Conservation (phyloP, 768 basidiomycete genomes). For the Kwoniella dendrophila region DNA sequence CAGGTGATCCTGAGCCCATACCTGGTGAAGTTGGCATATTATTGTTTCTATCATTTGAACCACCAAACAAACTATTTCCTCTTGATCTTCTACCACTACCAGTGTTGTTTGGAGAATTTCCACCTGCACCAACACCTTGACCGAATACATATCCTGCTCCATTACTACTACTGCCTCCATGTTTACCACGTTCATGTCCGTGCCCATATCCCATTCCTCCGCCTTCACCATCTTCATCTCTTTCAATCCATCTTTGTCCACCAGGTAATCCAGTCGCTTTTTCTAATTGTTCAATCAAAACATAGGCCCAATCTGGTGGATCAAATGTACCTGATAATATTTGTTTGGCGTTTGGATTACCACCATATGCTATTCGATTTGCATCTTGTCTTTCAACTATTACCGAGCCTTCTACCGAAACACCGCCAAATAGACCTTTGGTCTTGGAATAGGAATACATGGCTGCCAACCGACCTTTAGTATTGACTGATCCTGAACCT, state of each 20-base stretch:
- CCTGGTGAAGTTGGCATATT: neutral
- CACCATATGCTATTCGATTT: slow-evolving; percentile 75
- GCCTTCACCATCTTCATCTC: slow-evolving; percentile 39
- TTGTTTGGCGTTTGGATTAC: slow-evolving; percentile 71
- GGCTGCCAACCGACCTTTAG: slow-evolving; percentile 83
- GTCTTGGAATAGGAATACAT: slow-evolving; percentile 79
- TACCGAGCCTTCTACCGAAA: slow-evolving; percentile 77
- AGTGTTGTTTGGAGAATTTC: slow-evolving; percentile 19
- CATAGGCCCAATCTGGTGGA: slow-evolving; percentile 76
- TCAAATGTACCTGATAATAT: slow-evolving; percentile 77
- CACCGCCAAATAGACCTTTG: slow-evolving; percentile 87
- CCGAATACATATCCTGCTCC: slow-evolving; percentile 51
- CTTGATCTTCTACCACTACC: slow-evolving; percentile 26
- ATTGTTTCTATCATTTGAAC: slow-evolving; percentile 3
- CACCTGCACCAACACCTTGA: slow-evolving; percentile 39
- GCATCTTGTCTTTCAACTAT: slow-evolving; percentile 94
- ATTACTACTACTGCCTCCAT: slow-evolving; percentile 6
- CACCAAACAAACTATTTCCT: slow-evolving; percentile 32
- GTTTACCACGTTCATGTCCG: slow-evolving; percentile 9
- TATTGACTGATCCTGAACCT: slow-evolving; percentile 77
- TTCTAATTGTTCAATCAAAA: slow-evolving; percentile 73
- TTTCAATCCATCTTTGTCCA: slow-evolving; percentile 68
- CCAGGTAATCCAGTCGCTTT: slow-evolving; percentile 70
- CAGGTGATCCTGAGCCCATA: slow-evolving; percentile 4
- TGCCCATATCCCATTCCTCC: slow-evolving; percentile 28